These are phyloP conservation scores for Bipolaris bicolor DNA, from an alignment of 2,329 filamentous ascomycete species.

Conservation along the genomic window DNA sequence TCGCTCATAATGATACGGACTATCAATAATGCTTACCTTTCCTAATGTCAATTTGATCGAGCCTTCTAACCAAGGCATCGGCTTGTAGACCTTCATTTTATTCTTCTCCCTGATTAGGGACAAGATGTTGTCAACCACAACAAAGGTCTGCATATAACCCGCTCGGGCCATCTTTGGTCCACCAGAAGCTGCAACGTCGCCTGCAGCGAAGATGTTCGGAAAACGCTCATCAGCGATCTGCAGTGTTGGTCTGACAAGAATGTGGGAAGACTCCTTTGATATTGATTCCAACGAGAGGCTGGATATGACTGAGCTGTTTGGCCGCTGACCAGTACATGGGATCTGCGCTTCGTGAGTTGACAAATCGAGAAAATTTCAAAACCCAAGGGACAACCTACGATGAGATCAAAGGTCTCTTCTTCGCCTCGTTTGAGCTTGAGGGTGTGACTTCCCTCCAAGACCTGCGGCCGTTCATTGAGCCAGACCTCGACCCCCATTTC, in stretches of 20 bases:
- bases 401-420: not conserved
- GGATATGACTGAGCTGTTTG: conserved; percentile 59
- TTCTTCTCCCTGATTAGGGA: not conserved
- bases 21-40: not conserved
- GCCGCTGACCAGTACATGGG: conserved; percentile 63
- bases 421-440: conserved; percentile 4
- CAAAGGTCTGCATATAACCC: conserved; percentile 59
- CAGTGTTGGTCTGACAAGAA: conserved; percentile 62
- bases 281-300: conserved; percentile 54
- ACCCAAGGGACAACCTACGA: not conserved
- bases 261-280: conserved; percentile 47
- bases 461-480: conserved; percentile 57
- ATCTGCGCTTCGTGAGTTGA: conserved; percentile 52
- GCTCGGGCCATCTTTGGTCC: conserved; percentile 62
- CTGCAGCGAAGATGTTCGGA: conserved; percentile 66
- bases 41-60: not conserved
- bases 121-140: conserved; percentile 3
- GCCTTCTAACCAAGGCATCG: not conserved
- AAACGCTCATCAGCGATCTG: conserved; percentile 58
- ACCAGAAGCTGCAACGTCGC: conserved; percentile 64
- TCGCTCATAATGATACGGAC: not conserved
- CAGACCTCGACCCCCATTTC: conserved; percentile 57
- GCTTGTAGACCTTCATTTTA: not conserved
- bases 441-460: conserved; percentile 2
- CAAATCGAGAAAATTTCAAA: not conserved